Base-by-base conservation (phyloP, 139 green algal genomes). In the Chlorella vulgaris region DNA sequence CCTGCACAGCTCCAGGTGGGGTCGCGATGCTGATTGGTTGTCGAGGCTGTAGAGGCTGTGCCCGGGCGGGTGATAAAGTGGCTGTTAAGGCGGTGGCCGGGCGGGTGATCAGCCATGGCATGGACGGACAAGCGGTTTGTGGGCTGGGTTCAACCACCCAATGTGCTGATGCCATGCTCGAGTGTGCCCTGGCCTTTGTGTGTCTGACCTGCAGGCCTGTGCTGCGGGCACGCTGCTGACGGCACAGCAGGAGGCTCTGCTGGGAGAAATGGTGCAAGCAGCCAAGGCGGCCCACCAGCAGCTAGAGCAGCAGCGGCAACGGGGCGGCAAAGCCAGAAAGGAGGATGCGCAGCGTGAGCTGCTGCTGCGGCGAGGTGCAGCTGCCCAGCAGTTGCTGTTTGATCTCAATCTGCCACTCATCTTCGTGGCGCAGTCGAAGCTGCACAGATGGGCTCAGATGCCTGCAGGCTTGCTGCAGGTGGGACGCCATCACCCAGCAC, bases 301-400 rank as follows among this genome's bases (percentile, higher is more conserved):
- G 69, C 43, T 43, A 18, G n/a, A 55, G 66, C 38, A 36, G 67
- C 39, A 60, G 38, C 62, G 62, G 28, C 2, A 6, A 26, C 15
- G n/a, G n/a, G n/a, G n/a, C n/a, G n/a, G n/a, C n/a, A n/a, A n/a
- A n/a, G n/a, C n/a, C n/a, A n/a, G n/a, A n/a, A n/a, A n/a, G n/a
- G n/a, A n/a, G n/a, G n/a, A n/a, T n/a, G n/a, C n/a, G n/a, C n/a
- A 62, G 69, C 29, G 61, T 28, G 26, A 22, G n/a, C 29, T 21
- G 5, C 22, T 63, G 69, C n/a, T 53, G 10, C 73, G 22, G 51
- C 73, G 35, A 19, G 73, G 73, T 36, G 53, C 53, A 6, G 73
- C 73, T 7, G 73, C 73, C 7, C 58, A 33, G 35, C 73, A 69
- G 73, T 53, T 79, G 50, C 53, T 79, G 33, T 51, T 69, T 28